Percentiles rank a stretch among this genome's conserved stretches.
Evolutionary conservation across 2,329 filamentous ascomycete species (phyloP).

Genomic region (Penicillium sp.): DNA sequence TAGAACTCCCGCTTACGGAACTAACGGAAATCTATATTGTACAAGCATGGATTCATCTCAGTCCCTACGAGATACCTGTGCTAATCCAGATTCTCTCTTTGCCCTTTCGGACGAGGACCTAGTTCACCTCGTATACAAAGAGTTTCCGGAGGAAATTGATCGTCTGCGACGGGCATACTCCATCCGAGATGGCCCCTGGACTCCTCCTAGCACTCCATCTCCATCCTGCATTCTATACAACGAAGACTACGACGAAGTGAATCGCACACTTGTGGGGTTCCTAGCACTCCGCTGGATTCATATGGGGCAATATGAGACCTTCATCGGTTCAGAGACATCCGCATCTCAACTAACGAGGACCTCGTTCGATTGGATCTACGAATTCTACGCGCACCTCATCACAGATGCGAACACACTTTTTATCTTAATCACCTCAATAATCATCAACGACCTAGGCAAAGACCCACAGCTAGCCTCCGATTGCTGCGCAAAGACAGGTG

Average conservation of each 20-base stretch:
- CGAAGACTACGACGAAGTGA: slow-evolving; percentile 17
- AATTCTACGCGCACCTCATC: slow-evolving; percentile 6
- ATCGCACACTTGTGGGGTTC: slow-evolving; percentile 14
- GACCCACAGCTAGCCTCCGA: slow-evolving; percentile 15
- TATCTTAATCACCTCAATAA: slow-evolving; percentile 12
- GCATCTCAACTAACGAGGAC: slow-evolving; percentile 3
- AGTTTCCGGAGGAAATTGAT: slow-evolving; percentile 16
- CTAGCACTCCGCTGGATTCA: slow-evolving; percentile 19
- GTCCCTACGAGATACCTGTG: slow-evolving; percentile 7
- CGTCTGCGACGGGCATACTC: slow-evolving; percentile 17
- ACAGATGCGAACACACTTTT: slow-evolving; percentile 9
- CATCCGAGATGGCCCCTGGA: slow-evolving; percentile 10
- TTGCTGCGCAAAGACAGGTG: slow-evolving; percentile 8
- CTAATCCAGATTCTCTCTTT: slow-evolving; percentile 11
- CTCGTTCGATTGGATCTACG: slow-evolving; percentile 17
- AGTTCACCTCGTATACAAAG: slow-evolving; percentile 7
- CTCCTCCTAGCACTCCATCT: background rate
- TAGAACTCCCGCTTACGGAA: background rate
- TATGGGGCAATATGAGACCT: slow-evolving; percentile 10
- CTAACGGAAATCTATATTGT: background rate
- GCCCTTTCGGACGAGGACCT: slow-evolving; percentile 1
- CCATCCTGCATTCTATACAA: slow-evolving; percentile 15
- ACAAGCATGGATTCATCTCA: slow-evolving; percentile 3
- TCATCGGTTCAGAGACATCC: slow-evolving; percentile 12
- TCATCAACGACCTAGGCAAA: slow-evolving; percentile 17